Conservation (phyloP, 768 basidiomycete species). For the Suillus subluteus region DNA sequence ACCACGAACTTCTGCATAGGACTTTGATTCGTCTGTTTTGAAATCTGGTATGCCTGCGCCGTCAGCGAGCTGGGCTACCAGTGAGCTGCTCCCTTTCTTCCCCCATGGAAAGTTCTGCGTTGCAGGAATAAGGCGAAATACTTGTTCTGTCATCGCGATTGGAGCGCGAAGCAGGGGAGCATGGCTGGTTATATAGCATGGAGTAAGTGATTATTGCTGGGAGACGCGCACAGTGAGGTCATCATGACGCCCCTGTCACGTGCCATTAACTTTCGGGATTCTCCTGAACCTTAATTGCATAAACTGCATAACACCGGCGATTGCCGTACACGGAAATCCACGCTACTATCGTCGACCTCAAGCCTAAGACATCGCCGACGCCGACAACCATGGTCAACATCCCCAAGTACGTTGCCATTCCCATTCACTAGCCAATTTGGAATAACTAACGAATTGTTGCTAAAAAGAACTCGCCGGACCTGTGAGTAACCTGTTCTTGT, state of each 20-base stretch:
- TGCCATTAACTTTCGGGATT: background rate
- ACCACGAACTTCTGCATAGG: constrained; percentile 56
- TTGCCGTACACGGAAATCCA: constrained; percentile 25
- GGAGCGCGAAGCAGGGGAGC: background rate
- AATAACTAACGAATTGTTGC: constrained; percentile 21
- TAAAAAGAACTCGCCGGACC: constrained; percentile 85
- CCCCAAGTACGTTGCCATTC: constrained; percentile 72
- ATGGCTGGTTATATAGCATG: background rate
- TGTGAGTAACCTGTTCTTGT: constrained; percentile 59
- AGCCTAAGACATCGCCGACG: constrained; percentile 27
- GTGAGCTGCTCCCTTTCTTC: constrained; percentile 47
- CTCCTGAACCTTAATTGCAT: constrained; percentile 18
- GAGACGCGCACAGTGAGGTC: constrained; percentile 1
- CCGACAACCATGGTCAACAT: constrained; percentile 83
- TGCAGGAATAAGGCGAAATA: constrained; percentile 29
- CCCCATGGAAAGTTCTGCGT: constrained; percentile 58
- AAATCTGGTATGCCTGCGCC: constrained; percentile 36
- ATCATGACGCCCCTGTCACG: background rate
- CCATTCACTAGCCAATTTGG: background rate
- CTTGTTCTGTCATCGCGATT: constrained; percentile 12
- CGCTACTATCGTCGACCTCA: constrained; percentile 14
- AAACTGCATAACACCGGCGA: constrained; percentile 34
- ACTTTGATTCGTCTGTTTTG: constrained; percentile 44
- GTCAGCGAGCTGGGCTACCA: constrained; percentile 50
- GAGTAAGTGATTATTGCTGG: background rate